phyloP scores from a whole-genome alignment of 2,329 filamentous ascomycete species.

The Apiospora saccharicola region DNA sequence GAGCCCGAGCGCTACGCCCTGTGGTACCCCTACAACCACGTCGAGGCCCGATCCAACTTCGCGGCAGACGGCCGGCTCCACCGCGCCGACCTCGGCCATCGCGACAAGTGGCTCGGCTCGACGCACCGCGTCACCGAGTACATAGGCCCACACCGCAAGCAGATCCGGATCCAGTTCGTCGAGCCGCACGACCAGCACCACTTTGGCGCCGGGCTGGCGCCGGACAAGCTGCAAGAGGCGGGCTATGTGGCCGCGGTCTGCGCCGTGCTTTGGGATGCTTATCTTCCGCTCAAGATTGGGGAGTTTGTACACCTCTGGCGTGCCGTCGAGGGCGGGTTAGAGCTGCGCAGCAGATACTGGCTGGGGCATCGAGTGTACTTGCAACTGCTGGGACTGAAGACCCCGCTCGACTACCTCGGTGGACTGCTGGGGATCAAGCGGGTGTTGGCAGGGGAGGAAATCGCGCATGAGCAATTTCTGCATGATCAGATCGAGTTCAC shows the following conservation, averaged over 20 bases:
- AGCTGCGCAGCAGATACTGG: constrained; percentile 31
- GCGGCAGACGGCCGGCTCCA: neutral
- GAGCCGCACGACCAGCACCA: constrained; percentile 21
- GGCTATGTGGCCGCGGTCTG: constrained; percentile 28
- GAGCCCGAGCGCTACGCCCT: constrained; percentile 31
- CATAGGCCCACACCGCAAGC: constrained; percentile 25
- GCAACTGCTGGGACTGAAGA: constrained; percentile 25
- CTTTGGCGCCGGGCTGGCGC: constrained; percentile 26
- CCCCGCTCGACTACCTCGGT: constrained; percentile 24
- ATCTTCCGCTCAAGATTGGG: constrained; percentile 29
- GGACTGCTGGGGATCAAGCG: constrained; percentile 28
- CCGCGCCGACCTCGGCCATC: constrained; percentile 24
- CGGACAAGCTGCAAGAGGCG: constrained; percentile 26
- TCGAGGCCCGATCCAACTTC: constrained; percentile 24
- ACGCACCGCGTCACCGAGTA: constrained; percentile 30
- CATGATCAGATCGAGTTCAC: constrained; percentile 32
- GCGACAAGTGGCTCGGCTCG: constrained; percentile 30
- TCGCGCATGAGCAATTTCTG: constrained; percentile 29
- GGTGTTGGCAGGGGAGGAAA: constrained; percentile 26
- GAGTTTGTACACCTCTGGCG: constrained; percentile 32
- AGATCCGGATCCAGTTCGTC: constrained; percentile 30
- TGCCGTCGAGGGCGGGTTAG: constrained; percentile 22
- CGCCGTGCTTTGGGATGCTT: constrained; percentile 28
- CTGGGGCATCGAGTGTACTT: constrained; percentile 28
- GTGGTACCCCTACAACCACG: constrained; percentile 31